Conservation (phyloP, 116 monocot genomes). For the Posidonia oceanica region DNA sequence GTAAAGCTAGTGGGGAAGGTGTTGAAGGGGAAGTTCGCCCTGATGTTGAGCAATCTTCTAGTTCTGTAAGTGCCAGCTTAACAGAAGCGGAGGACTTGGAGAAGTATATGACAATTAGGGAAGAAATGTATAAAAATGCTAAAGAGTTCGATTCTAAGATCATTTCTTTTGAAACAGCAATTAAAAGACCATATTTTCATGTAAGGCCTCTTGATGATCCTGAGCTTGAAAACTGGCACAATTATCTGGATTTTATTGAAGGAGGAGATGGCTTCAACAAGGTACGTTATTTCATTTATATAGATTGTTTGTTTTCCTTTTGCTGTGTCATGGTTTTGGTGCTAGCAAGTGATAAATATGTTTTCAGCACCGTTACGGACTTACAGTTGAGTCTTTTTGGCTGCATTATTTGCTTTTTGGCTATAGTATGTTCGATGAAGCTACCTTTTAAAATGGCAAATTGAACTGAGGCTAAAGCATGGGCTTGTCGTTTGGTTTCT, state of each 20-base stretch:
- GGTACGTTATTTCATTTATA: conserved; percentile 27
- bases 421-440: conserved; percentile 89
- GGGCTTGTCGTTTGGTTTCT: conserved; percentile 72
- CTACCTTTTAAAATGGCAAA: conserved; percentile 78
- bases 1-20: conserved; percentile 13
- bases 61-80: conserved; percentile 61
- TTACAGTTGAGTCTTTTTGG: conserved; percentile 71
- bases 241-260: conserved; percentile 95
- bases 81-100: conserved; percentile 81
- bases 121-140: conserved; percentile 99
- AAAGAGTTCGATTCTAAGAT: conserved; percentile 98
- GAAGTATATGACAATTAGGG: conserved; percentile 90
- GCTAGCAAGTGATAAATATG: conserved; percentile 15
- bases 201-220: conserved; percentile 90
- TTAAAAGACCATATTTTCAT: conserved; percentile 99
- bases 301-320: conserved; percentile 1
- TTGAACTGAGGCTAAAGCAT: conserved; percentile 91
- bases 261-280: conserved; percentile 92
- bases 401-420: conserved; percentile 71
- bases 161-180: conserved; percentile 93
- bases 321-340: conserved; percentile 3
- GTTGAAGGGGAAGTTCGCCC: conserved; percentile 45
- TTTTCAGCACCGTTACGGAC: conserved; percentile 31
- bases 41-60: conserved; percentile 54
- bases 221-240: conserved; percentile 99